A percentile compares a stretch with the other conserved stretches of the same genome.
Conservation (phyloP, 495 filamentous ascomycete species). For the Aspergillus heteromorphus region DNA sequence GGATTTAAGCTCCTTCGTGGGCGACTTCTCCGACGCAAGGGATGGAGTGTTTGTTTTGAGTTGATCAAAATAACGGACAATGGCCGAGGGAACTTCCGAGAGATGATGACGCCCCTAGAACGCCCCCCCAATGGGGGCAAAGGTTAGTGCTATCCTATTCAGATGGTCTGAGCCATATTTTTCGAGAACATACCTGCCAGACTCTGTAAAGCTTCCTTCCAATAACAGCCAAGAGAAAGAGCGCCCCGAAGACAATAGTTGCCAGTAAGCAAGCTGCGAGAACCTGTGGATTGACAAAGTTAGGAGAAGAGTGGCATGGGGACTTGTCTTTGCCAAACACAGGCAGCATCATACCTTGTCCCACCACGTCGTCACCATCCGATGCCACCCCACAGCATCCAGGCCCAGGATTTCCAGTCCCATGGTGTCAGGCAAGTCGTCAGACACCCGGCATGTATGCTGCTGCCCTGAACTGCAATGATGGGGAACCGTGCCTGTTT, state of each 20-base stretch:
- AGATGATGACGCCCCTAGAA: slow-evolving; percentile 13
- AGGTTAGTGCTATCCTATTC: not conserved
- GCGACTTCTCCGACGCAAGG: not conserved
- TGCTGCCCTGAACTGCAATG: not conserved
- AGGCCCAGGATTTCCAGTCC: slow-evolving; percentile 15
- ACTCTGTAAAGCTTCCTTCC: slow-evolving; percentile 3
- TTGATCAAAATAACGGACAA: slow-evolving; percentile 9
- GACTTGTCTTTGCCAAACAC: not conserved
- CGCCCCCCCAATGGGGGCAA: not conserved
- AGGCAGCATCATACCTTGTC: slow-evolving; percentile 7
- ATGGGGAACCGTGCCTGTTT: not conserved
- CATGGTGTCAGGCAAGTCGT: slow-evolving; percentile 6
- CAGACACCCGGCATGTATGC: not conserved
- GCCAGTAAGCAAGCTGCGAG: slow-evolving; percentile 14
- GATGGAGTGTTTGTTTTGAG: slow-evolving; percentile 2
- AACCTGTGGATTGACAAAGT: not conserved
- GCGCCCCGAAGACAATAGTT: slow-evolving; percentile 10
- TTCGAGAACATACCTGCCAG: slow-evolving; percentile 9
- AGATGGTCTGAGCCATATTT: not conserved
- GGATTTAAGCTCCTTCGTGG: slow-evolving; percentile 7
- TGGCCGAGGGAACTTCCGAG: slow-evolving; percentile 4
- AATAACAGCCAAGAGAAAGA: slow-evolving; percentile 11
- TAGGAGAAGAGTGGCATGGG: not conserved
- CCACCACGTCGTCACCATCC: slow-evolving; percentile 19
- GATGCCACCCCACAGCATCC: slow-evolving; percentile 16